Evolutionary conservation across 2,329 filamentous ascomycete genomes (phyloP).

Genomic region (Nothophoma quercina): DNA sequence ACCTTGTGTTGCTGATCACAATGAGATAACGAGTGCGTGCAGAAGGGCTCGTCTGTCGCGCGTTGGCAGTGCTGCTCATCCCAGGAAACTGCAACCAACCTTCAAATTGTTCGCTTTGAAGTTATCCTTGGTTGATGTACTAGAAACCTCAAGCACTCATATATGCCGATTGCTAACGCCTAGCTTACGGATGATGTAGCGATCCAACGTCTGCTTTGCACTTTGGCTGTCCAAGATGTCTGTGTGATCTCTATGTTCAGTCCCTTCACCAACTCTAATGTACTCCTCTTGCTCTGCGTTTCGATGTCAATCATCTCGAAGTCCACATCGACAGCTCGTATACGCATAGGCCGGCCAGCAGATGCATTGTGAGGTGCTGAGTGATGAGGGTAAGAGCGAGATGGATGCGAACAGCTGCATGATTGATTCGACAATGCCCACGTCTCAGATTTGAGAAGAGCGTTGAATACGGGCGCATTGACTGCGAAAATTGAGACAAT

Average conservation of each 20-base stretch:
- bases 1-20: no score
- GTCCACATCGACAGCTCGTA: neutral
- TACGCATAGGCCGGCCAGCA: neutral
- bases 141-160: no score
- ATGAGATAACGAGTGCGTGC: no score
- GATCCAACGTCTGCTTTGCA: neutral
- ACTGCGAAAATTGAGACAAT: slow-evolving; percentile 3
- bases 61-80: no score
- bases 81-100: no score
- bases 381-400: neutral
- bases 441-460: neutral
- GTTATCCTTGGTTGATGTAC: no score
- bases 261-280: neutral
- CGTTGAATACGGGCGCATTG: slow-evolving; percentile 1
- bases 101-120: no score
- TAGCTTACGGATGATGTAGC: neutral
- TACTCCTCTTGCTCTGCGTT: neutral
- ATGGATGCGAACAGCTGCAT: neutral
- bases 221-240: neutral
- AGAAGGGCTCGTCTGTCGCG: no score
- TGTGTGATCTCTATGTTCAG: neutral
- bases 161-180: no score
- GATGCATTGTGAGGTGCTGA: neutral
- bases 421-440: neutral
- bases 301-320: neutral